Evolutionary conservation across 306 rosid genomes (phyloP).

Genomic region (Betula pendula): DNA sequence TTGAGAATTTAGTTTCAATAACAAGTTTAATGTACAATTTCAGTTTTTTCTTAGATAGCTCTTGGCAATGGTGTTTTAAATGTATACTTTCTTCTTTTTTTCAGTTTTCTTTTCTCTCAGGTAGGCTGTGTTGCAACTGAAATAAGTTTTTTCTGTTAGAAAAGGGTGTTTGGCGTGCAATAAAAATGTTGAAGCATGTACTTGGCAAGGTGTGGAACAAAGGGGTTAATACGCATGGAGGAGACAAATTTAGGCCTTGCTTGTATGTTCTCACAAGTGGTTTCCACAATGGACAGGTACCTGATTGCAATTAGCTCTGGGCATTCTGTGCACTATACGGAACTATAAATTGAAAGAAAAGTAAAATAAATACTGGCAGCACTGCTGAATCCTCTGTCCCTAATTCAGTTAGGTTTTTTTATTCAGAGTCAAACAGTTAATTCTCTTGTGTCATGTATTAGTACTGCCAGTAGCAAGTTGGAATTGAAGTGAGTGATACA

Average conservation of each 20-base stretch:
- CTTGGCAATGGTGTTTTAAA: neutral
- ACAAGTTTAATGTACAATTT: neutral
- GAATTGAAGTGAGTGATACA: neutral
- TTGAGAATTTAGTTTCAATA: too few relatives aligned
- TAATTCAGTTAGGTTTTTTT: neutral
- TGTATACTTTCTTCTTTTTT: neutral
- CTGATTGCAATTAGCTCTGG: neutral
- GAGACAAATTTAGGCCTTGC: conserved; percentile 44
- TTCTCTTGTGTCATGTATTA: neutral
- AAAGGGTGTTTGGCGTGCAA: conserved; percentile 6
- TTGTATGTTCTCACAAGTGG: conserved; percentile 43
- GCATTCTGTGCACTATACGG: accelerated
- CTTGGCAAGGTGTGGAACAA: conserved; percentile 46
- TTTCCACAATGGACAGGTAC: conserved; percentile 69
- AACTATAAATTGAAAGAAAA: neutral
- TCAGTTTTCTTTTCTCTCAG: neutral
- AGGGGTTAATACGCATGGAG: conserved; percentile 40
- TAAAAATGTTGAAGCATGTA: conserved; percentile 63
- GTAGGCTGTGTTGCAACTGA: neutral
- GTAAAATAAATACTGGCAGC: neutral
- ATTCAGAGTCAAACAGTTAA: neutral
- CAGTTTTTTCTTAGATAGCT: neutral
- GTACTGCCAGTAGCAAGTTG: neutral
- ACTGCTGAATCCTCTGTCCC: neutral
- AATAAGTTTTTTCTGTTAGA: conserved; percentile 11